Conservation (phyloP, 768 basidiomycete species). For the Tremella mesenterica region DNA sequence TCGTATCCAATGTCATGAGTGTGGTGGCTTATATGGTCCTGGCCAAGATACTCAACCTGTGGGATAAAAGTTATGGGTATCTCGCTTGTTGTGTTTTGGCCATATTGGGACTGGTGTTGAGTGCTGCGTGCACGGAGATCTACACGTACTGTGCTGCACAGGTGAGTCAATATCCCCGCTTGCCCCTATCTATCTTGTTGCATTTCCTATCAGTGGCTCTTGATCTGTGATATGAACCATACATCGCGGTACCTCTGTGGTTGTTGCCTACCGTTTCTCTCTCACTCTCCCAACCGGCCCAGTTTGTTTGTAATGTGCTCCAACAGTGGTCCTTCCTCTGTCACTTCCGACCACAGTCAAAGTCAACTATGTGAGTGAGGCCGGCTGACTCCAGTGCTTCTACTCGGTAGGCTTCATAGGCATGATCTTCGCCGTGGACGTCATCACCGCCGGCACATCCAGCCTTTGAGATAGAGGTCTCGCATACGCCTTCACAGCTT, state of each 20-base stretch:
- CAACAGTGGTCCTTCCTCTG: background rate
- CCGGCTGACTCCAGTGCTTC: too few relatives aligned
- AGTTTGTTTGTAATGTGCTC: too few relatives aligned
- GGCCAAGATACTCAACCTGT: slow-evolving; percentile 29
- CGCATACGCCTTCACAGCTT: slow-evolving; percentile 31
- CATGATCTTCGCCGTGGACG: slow-evolving; percentile 29
- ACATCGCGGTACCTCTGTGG: too few relatives aligned
- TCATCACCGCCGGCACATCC: slow-evolving; percentile 38
- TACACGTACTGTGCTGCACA: slow-evolving; percentile 33
- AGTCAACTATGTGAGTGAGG: slow-evolving; percentile 3
- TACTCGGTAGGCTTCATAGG: slow-evolving; percentile 30
- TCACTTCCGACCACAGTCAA: background rate
- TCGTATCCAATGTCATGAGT: slow-evolving; percentile 23
- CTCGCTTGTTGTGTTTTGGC: slow-evolving; percentile 14
- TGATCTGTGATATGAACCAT: too few relatives aligned
- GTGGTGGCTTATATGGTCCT: slow-evolving; percentile 25
- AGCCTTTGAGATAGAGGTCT: slow-evolving; percentile 30
- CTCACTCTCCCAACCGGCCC: too few relatives aligned
- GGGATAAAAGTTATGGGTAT: slow-evolving; percentile 21
- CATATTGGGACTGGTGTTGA: slow-evolving; percentile 28
- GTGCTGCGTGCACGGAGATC: slow-evolving; percentile 26
- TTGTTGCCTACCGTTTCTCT: too few relatives aligned
- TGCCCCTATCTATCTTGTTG: too few relatives aligned
- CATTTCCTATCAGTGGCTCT: too few relatives aligned
- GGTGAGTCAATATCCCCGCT: too few relatives aligned